A percentile compares a stretch with the other conserved stretches of the same genome.
phyloP scores from a whole-genome alignment of 1,284 basidiomycete species.

The Pseudozyma thailandica region DNA sequence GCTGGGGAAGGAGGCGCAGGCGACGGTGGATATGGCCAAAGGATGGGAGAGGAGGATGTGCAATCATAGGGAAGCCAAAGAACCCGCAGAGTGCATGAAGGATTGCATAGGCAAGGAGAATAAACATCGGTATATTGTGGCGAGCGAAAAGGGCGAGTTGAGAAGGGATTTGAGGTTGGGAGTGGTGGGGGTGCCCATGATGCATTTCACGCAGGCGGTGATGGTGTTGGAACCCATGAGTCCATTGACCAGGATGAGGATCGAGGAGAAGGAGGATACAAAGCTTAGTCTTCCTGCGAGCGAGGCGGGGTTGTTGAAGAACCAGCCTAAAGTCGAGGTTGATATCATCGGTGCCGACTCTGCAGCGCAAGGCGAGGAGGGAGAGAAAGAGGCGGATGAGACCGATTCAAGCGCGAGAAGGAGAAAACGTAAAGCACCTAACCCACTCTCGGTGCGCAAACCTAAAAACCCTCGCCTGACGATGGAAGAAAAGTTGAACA shows the following conservation, averaged over 20 bases:
- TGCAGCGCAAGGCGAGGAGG: slow-evolving; percentile 75
- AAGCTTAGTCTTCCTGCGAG: slow-evolving; percentile 48
- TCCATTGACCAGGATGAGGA: slow-evolving; percentile 48
- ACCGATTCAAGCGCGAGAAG: slow-evolving; percentile 7
- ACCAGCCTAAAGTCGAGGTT: slow-evolving; percentile 12
- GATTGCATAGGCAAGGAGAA: slow-evolving; percentile 67
- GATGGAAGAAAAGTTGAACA: slow-evolving; percentile 37
- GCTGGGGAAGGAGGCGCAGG: slow-evolving; percentile 33
- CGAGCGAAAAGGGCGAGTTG: slow-evolving; percentile 41
- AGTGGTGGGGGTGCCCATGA: slow-evolving; percentile 56
- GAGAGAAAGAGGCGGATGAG: background rate
- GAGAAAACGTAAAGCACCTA: slow-evolving; percentile 76
- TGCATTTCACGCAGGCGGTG: slow-evolving; percentile 65
- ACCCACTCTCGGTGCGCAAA: slow-evolving; percentile 92
- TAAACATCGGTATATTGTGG: slow-evolving; percentile 65
- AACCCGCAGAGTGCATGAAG: slow-evolving; percentile 83
- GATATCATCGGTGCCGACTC: slow-evolving; percentile 38
- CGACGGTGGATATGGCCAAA: slow-evolving; percentile 83
- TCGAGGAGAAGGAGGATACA: slow-evolving; percentile 47
- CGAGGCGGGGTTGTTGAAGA: slow-evolving; percentile 29
- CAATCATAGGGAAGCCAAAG: slow-evolving; percentile 85
- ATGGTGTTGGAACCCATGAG: slow-evolving; percentile 67
- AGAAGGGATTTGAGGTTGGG: slow-evolving; percentile 39
- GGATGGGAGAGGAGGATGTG: slow-evolving; percentile 90
- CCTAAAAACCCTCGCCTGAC: slow-evolving; percentile 67